Percentiles rank a stretch among this genome's conserved stretches.
These are phyloP conservation scores for Prototheca wickerhamii DNA, from an alignment of 163 green algal species.

Conservation along the genomic window DNA sequence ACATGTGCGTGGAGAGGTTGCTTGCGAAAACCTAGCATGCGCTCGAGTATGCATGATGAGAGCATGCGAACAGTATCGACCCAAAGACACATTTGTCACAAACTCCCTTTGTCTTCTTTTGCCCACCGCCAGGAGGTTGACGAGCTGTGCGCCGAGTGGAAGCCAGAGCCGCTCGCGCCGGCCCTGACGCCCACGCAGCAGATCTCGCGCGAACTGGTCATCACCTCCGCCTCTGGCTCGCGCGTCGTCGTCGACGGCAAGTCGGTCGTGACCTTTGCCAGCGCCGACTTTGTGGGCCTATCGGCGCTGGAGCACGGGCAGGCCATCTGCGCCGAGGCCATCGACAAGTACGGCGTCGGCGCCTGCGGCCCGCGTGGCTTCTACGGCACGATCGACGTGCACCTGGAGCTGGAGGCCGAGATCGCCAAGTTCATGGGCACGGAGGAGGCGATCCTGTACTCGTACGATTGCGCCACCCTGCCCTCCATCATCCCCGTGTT, in stretches of 20 bases:
- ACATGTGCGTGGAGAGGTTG: too few species aligned
- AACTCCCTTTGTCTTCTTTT: not conserved
- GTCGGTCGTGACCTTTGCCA: conserved; percentile 66
- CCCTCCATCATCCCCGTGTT: conserved; percentile 89
- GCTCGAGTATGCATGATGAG: too few species aligned
- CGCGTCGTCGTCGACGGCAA: conserved; percentile 41
- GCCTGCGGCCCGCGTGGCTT: conserved; percentile 94
- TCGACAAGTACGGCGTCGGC: conserved; percentile 92
- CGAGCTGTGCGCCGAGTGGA: conserved; percentile 82
- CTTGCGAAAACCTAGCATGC: too few species aligned
- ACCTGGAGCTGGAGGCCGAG: conserved; percentile 64
- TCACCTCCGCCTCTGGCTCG: not conserved
- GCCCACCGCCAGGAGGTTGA: conserved; percentile 73
- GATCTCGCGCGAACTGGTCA: not conserved
- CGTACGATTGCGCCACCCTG: conserved; percentile 88
- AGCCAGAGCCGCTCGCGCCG: conserved; percentile 73
- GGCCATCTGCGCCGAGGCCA: conserved; percentile 36
- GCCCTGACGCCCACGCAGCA: conserved; percentile 1
- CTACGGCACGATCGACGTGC: conserved; percentile 96
- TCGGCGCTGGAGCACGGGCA: conserved; percentile 43
- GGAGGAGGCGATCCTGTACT: conserved; percentile 93
- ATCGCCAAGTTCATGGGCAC: conserved; percentile 76
- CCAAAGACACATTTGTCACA: too few species aligned
- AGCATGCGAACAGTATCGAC: too few species aligned
- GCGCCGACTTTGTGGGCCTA: conserved; percentile 79